A percentile compares a stretch with the other conserved stretches of the same genome.
phyloP scores from a whole-genome alignment of 1,284 basidiomycete species.

The Wallemia mellicola region DNA sequence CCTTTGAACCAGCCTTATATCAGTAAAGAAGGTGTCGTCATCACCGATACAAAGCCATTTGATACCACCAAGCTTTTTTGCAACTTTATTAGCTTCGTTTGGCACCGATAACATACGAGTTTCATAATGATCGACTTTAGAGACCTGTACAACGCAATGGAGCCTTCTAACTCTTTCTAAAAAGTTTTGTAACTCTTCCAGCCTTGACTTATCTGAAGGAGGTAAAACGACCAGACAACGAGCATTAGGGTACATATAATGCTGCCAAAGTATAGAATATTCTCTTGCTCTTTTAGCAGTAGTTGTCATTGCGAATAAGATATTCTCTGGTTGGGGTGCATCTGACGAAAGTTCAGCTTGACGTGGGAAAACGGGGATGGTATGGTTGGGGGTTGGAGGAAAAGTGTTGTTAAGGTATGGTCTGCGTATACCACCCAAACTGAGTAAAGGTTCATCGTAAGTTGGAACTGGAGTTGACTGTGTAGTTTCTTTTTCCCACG shows the following conservation, averaged over 20 bases:
- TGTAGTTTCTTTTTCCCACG: background rate
- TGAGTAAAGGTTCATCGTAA: background rate
- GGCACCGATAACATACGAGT: slow-evolving; percentile 7
- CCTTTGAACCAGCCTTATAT: slow-evolving; percentile 6
- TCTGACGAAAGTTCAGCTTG: background rate
- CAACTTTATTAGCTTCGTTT: slow-evolving; percentile 4
- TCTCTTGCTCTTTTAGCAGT: slow-evolving; percentile 5
- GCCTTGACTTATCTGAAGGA: background rate
- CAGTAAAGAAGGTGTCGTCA: slow-evolving; percentile 10
- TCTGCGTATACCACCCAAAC: background rate
- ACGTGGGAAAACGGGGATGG: background rate
- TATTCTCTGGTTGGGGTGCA: slow-evolving; percentile 1
- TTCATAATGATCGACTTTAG: slow-evolving; percentile 7
- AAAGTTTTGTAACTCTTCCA: background rate
- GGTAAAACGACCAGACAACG: background rate
- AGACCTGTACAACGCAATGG: slow-evolving; percentile 3
- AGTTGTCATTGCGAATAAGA: slow-evolving; percentile 8
- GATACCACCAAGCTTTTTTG: slow-evolving; percentile 5
- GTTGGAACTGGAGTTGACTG: background rate
- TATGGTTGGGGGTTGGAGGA: background rate
- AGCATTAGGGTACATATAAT: slow-evolving; percentile 3
- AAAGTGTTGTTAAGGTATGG: slow-evolving; percentile 1
- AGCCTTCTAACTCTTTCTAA: slow-evolving; percentile 3
- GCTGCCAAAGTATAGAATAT: slow-evolving; percentile 7
- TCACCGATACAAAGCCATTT: slow-evolving; percentile 8